phyloP scores from a whole-genome alignment of 352 stramenopile species.

The Phytophthora quininea region DNA sequence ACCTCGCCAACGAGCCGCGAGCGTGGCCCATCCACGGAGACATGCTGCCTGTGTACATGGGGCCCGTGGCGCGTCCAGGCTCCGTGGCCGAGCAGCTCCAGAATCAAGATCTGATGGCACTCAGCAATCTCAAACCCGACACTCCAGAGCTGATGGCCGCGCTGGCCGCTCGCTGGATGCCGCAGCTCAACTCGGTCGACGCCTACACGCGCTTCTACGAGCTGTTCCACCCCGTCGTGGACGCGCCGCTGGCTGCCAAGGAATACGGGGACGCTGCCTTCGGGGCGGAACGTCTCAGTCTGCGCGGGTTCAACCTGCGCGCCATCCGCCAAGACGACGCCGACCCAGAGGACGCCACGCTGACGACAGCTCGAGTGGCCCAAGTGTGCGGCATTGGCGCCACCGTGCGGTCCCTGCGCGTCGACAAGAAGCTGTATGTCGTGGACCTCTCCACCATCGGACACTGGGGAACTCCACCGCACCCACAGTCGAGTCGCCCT shows the following conservation, averaged over 20 bases:
- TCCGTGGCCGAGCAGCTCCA: slow-evolving; percentile 38
- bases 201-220: slow-evolving; percentile 41
- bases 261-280: slow-evolving; percentile 52
- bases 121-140: slow-evolving; percentile 28
- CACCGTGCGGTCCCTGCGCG: slow-evolving; percentile 21
- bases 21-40: slow-evolving; percentile 28
- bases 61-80: slow-evolving; percentile 29
- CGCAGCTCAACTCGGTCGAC: slow-evolving; percentile 24
- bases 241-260: slow-evolving; percentile 19
- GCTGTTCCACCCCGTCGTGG: slow-evolving; percentile 27
- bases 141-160: slow-evolving; percentile 26
- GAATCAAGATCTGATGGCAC: slow-evolving; percentile 21
- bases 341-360: slow-evolving; percentile 26
- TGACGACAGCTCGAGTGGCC: slow-evolving; percentile 33
- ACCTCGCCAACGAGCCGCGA: slow-evolving; percentile 39
- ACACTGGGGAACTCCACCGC: slow-evolving; percentile 27
- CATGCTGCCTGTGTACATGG: slow-evolving; percentile 38
- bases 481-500: slow-evolving; percentile 23
- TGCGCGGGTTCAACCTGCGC: slow-evolving; percentile 54
- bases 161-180: slow-evolving; percentile 19
- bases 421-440: slow-evolving; percentile 40
- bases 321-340: slow-evolving; percentile 18
- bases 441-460: slow-evolving; percentile 39
- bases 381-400: slow-evolving; percentile 34
- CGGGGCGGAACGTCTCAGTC: slow-evolving; percentile 42